Evolutionary conservation across 805 yeast species (phyloP).

Genomic region (Blastobotrys attinorum): DNA sequence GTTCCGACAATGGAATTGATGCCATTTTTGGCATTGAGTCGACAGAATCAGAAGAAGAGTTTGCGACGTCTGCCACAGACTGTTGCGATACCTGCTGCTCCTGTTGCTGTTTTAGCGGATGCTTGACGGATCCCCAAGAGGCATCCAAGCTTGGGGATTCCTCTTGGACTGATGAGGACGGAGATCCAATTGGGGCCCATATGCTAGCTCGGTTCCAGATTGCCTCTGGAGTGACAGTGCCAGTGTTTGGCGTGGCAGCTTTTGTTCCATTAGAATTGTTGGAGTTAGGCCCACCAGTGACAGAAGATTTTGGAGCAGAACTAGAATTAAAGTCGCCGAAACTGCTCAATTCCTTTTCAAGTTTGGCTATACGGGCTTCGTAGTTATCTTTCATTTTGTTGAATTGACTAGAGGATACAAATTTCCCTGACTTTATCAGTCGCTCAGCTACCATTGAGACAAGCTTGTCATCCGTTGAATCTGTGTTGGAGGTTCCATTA

Average conservation of each 20-base stretch:
- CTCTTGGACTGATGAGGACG: background rate
- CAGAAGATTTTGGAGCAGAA: background rate
- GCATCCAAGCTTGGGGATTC: background rate
- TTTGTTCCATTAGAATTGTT: background rate
- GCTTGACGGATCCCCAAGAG: too few relatives aligned
- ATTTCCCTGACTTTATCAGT: slow-evolving; percentile 13
- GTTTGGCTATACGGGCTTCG: slow-evolving; percentile 1
- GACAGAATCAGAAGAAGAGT: background rate
- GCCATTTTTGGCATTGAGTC: background rate
- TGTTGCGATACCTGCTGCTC: too few relatives aligned
- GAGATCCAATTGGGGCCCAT: slow-evolving; percentile 1
- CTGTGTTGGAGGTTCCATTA: background rate
- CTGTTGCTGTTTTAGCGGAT: too few relatives aligned
- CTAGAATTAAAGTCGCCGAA: slow-evolving; percentile 1
- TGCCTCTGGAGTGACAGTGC: background rate
- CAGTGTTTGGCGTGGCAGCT: background rate
- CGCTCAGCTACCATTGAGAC: slow-evolving; percentile 5
- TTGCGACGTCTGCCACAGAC: background rate
- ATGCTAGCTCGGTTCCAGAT: background rate
- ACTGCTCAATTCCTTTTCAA: slow-evolving; percentile 1
- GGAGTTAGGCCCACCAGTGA: background rate
- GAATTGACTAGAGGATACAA: slow-evolving; percentile 11
- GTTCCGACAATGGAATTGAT: background rate
- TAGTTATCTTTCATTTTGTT: slow-evolving; percentile 5
- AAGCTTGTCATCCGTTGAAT: background rate